phyloP scores from a whole-genome alignment of 108 stramenopile species.

The Schizochytrium sp. region DNA sequence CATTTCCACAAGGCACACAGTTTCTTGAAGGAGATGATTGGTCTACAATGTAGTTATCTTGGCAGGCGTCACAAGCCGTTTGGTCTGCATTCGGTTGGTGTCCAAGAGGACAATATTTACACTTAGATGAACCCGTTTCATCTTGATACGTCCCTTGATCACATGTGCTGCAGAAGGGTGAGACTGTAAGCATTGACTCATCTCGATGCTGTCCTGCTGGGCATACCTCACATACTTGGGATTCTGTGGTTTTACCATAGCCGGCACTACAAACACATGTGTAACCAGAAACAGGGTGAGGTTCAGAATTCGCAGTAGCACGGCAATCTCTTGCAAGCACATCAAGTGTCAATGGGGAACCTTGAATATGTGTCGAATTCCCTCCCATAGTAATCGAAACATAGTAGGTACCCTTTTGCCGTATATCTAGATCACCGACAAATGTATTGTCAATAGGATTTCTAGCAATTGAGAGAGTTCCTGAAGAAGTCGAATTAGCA shows the following conservation, averaged over 20 bases:
- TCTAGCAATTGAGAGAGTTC: neutral
- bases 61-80: constrained; percentile 25
- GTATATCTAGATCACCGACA: constrained; percentile 42
- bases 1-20: constrained; percentile 41
- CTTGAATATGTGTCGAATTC: constrained; percentile 8
- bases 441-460: constrained; percentile 48
- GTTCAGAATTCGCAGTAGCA: constrained; percentile 28
- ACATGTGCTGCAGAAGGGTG: constrained; percentile 22
- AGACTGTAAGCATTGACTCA: constrained; percentile 42
- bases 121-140: neutral
- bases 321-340: neutral
- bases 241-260: constrained; percentile 10
- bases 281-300: constrained; percentile 37
- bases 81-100: constrained; percentile 53
- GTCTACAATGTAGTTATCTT: constrained; percentile 23
- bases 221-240: neutral
- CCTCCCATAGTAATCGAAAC: constrained; percentile 25
- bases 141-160: constrained; percentile 56
- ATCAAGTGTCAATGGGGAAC: neutral
- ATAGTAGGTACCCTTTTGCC: constrained; percentile 39
- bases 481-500: neutral
- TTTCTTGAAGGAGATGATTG: neutral
- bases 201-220: constrained; percentile 55
- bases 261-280: constrained; percentile 58
- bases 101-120: constrained; percentile 42